Conservation (phyloP, 805 yeast species). For the Wickerhamiella vanderwaltii region DNA sequence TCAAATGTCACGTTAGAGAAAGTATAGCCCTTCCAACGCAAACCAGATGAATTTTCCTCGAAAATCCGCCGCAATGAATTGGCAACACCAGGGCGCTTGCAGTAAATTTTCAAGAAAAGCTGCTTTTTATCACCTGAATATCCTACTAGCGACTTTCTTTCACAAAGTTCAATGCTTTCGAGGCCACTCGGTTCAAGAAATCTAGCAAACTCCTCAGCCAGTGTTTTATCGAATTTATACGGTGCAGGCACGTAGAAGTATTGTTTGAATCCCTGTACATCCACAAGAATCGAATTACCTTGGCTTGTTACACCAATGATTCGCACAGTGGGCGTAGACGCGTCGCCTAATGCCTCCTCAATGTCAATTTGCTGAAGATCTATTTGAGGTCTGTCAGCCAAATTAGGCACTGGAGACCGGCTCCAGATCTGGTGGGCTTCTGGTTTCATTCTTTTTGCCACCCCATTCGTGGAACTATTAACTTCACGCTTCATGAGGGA, state of each 20-base stretch:
- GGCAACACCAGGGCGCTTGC: slow-evolving; percentile 52
- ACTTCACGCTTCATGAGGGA: not conserved
- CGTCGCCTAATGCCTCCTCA: slow-evolving; percentile 60
- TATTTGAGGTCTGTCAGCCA: not conserved
- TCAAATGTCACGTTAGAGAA: slow-evolving; percentile 51
- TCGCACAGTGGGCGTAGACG: slow-evolving; percentile 43
- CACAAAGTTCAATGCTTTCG: slow-evolving; percentile 45
- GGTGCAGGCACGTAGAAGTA: slow-evolving; percentile 91
- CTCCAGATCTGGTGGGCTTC: slow-evolving; percentile 6
- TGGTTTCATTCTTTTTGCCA: not conserved
- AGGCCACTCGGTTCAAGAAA: slow-evolving; percentile 6
- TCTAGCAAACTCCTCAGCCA: slow-evolving; percentile 35
- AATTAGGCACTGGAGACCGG: slow-evolving; percentile 1
- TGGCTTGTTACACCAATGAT: slow-evolving; percentile 84
- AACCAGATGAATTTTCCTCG: slow-evolving; percentile 34
- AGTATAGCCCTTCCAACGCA: slow-evolving; percentile 5
- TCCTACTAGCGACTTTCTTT: slow-evolving; percentile 90
- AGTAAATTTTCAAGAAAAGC: slow-evolving; percentile 67
- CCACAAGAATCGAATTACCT: slow-evolving; percentile 83
- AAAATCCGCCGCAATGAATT: slow-evolving; percentile 64
- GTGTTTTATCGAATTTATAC: slow-evolving; percentile 48
- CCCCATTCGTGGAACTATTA: not conserved
- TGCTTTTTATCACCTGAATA: slow-evolving; percentile 64
- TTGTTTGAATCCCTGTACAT: slow-evolving; percentile 78
- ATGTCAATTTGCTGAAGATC: slow-evolving; percentile 76